These are phyloP conservation scores for Cymbopogon flexuosus DNA, from an alignment of 202 grass and related monocot genomes.

Conservation along the genomic window DNA sequence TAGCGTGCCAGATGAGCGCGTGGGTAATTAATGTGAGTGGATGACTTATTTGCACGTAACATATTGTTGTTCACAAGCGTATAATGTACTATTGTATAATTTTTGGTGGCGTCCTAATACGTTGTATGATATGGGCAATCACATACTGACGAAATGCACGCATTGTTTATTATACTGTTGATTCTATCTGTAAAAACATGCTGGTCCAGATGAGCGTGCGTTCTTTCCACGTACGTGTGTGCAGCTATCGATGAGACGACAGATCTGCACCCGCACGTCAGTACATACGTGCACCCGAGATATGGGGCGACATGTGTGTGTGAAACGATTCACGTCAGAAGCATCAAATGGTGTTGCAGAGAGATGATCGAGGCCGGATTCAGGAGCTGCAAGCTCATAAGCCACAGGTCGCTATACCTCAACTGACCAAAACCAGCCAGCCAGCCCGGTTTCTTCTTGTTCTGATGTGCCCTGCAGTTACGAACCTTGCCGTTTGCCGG, in stretches of 20 bases:
- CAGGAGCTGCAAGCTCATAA: background rate
- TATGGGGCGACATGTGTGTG: background rate
- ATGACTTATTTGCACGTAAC: too few species aligned
- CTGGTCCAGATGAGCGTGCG: background rate
- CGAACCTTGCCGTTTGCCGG: background rate
- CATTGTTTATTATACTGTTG: background rate
- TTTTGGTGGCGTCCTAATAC: too few species aligned
- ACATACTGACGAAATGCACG: too few species aligned
- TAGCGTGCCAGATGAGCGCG: too few species aligned
- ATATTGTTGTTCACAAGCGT: too few species aligned
- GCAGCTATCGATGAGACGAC: background rate
- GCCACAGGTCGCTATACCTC: background rate
- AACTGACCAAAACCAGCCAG: background rate
- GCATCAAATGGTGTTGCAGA: background rate
- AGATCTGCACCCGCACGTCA: background rate
- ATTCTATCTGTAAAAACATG: background rate
- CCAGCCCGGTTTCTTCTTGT: background rate
- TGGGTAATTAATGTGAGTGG: too few species aligned
- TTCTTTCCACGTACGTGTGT: background rate
- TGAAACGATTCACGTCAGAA: background rate
- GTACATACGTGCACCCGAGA: too few species aligned
- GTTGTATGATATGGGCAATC: too few species aligned
- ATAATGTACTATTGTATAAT: too few species aligned
- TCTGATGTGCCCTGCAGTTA: slow-evolving; percentile 25
- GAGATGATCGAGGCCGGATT: background rate